A percentile compares a stretch with the other conserved stretches of the same genome.
Conservation (phyloP, 805 yeast species). For the Cyberlindnera xylosilytica region DNA sequence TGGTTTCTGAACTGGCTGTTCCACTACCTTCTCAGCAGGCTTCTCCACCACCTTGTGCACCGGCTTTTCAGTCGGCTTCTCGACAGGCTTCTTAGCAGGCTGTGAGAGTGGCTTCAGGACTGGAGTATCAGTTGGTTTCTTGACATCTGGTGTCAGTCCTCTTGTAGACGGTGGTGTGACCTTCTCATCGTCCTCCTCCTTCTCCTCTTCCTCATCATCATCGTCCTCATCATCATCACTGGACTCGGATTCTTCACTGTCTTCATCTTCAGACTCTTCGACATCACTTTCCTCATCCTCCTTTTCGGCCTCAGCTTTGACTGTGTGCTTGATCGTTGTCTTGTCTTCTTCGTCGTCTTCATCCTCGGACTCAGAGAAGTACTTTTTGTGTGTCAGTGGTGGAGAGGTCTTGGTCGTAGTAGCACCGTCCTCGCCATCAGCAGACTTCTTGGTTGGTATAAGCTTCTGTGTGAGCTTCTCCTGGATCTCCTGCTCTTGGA, state of each 20-base stretch:
- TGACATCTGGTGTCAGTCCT: no score
- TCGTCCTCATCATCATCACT: no score
- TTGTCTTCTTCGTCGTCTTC: not conserved
- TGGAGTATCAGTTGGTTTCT: no score
- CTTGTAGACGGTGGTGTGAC: no score
- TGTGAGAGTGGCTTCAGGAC: no score
- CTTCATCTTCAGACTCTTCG: no score
- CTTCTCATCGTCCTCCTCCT: no score
- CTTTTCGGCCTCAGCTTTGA: not conserved
- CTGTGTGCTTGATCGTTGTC: not conserved
- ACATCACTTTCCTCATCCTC: not conserved
- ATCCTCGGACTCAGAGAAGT: slow-evolving; percentile 13
- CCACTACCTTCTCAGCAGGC: not conserved
- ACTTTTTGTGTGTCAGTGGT: slow-evolving; percentile 5
- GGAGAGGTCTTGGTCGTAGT: slow-evolving; percentile 1
- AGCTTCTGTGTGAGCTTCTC: slow-evolving; percentile 24
- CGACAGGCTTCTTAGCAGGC: no score
- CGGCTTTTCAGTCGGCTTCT: no score
- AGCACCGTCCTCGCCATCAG: slow-evolving; percentile 7
- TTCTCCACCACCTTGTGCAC: no score
- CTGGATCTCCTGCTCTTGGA: slow-evolving; percentile 35
- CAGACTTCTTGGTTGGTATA: slow-evolving; percentile 19
- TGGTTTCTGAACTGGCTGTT: not conserved
- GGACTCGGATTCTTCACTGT: no score
- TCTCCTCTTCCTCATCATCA: no score